Conservation (phyloP, 768 basidiomycete genomes). For the Suillus sp. region DNA sequence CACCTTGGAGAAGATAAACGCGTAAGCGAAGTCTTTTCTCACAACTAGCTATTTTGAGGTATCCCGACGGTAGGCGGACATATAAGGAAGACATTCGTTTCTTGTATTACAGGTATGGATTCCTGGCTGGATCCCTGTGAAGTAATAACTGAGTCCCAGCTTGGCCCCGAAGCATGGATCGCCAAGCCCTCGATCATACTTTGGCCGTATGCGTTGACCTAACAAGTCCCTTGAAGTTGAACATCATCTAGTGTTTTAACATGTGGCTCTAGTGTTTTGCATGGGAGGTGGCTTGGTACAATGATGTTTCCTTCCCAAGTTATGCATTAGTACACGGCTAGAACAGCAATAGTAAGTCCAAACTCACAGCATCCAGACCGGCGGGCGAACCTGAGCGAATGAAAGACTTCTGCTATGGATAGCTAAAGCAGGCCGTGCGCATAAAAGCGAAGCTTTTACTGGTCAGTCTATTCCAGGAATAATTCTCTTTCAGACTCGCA, state of each 20-base stretch:
- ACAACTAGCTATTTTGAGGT: neutral
- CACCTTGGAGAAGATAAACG: neutral
- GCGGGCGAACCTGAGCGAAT: neutral
- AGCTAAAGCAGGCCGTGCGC: neutral
- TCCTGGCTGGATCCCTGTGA: neutral
- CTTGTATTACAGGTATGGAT: neutral
- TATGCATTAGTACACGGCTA: neutral
- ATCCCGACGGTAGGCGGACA: neutral
- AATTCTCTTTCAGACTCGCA: neutral
- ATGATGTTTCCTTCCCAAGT: neutral
- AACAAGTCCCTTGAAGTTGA: neutral
- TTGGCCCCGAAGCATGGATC: neutral
- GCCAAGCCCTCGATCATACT: neutral
- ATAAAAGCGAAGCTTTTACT: neutral
- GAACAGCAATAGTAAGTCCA: neutral
- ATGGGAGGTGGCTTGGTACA: neutral
- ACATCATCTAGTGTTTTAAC: neutral
- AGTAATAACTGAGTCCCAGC: neutral
- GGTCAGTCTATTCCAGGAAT: neutral
- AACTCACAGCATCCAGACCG: neutral
- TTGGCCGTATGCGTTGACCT: neutral
- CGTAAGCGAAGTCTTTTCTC: neutral
- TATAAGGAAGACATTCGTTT: neutral
- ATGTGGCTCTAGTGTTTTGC: neutral
- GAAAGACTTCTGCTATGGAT: neutral